A percentile compares a stretch with the other conserved stretches of the same genome.
phyloP scores from a whole-genome alignment of 2,329 filamentous ascomycete genomes.

The Penicillium sp. region DNA sequence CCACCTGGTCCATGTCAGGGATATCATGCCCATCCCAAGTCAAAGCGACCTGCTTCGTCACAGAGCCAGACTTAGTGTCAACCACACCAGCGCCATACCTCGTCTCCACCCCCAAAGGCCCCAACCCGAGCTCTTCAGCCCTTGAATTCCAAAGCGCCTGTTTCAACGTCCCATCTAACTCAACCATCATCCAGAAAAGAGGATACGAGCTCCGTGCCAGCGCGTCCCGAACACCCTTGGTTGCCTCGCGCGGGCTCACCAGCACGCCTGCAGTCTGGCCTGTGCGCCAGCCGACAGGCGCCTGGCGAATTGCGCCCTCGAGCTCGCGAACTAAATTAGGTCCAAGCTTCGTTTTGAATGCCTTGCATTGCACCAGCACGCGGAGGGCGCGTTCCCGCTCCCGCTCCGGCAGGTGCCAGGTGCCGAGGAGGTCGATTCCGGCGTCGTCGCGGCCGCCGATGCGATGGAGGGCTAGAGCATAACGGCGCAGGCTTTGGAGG shows the following conservation, averaged over 20 bases:
- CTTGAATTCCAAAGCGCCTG: conserved; percentile 52
- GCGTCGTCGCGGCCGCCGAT: conserved; percentile 51
- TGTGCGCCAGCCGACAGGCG: conserved; percentile 72
- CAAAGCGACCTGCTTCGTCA: conserved; percentile 33
- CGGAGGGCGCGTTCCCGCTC: conserved; percentile 39
- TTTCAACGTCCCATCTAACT: conserved; percentile 41
- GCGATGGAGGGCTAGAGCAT: conserved; percentile 47
- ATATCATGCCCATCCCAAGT: conserved; percentile 45
- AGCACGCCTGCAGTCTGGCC: conserved; percentile 70
- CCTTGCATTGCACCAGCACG: conserved; percentile 54
- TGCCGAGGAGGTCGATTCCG: conserved; percentile 53
- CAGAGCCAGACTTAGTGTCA: conserved; percentile 20
- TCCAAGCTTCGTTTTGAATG: conserved; percentile 46
- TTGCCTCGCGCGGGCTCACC: conserved; percentile 70
- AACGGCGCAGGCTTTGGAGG: conserved; percentile 43
- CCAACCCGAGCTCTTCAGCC: conserved; percentile 45
- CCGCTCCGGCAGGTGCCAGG: conserved; percentile 48
- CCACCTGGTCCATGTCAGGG: conserved; percentile 38
- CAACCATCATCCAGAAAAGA: conserved; percentile 64
- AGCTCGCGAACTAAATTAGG: conserved; percentile 52
- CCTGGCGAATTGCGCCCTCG: conserved; percentile 71
- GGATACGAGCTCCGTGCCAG: conserved; percentile 69
- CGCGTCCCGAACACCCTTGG: conserved; percentile 75
- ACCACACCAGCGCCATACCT: conserved; percentile 32
- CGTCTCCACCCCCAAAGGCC: conserved; percentile 44